These are phyloP conservation scores for Thalassiosira hispida DNA, from an alignment of 352 stramenopile species.

Conservation along the genomic window DNA sequence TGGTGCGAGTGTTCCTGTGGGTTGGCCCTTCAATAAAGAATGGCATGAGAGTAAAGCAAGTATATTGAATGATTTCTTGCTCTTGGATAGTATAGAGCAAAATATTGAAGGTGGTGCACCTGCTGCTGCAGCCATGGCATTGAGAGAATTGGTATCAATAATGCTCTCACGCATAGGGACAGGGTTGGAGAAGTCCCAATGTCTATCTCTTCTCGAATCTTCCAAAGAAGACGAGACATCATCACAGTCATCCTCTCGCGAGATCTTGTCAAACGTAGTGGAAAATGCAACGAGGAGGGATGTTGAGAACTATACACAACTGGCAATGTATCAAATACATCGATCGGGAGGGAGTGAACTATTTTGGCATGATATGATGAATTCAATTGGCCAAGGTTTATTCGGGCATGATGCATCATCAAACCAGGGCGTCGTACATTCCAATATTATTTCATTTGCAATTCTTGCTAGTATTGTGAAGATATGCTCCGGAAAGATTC, in stretches of 20 bases:
- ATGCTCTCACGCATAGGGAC: constrained; percentile 47
- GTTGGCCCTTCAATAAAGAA: constrained; percentile 52
- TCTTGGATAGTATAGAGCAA: constrained; percentile 58
- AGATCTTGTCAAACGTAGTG: constrained; percentile 36
- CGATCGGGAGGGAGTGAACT: constrained; percentile 81
- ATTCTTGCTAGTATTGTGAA: constrained; percentile 80
- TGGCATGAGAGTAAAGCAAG: constrained; percentile 37
- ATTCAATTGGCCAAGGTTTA: constrained; percentile 73
- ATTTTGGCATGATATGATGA: constrained; percentile 87
- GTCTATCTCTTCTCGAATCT: background rate
- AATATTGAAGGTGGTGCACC: constrained; percentile 61
- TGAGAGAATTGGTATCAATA: constrained; percentile 80
- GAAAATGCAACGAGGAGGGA: constrained; percentile 69
- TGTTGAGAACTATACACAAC: constrained; percentile 76
- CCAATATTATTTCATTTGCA: constrained; percentile 78
- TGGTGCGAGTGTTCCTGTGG: constrained; percentile 66
- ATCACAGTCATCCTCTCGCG: background rate
- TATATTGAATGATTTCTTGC: constrained; percentile 57
- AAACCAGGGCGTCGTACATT: constrained; percentile 38
- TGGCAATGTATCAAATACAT: constrained; percentile 83
- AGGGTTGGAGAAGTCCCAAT: constrained; percentile 8
- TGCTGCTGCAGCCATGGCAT: constrained; percentile 69
- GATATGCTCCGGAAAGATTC: constrained; percentile 69
- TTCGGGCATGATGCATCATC: constrained; percentile 63
- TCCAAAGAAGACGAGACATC: background rate